Evolutionary conservation across 1,284 basidiomycete species (phyloP), one percentile per base, ranked within the genome.

Genomic region (Moesziomyces sp.): DNA sequence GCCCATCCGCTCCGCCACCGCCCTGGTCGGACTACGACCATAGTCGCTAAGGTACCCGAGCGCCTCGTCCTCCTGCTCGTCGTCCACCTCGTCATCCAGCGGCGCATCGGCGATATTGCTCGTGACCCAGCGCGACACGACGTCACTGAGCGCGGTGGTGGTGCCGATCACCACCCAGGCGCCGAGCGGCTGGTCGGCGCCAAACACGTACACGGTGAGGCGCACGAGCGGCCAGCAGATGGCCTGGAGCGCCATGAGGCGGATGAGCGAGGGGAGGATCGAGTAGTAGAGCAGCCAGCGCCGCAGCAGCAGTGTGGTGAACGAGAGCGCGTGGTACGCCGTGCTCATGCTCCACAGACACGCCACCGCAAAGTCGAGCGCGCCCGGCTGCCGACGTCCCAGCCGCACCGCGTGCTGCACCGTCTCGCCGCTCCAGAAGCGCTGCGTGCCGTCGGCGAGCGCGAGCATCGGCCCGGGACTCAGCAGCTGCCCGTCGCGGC

Each of bases 171-270:
- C 87, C 3, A 92, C 90, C 93, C 93, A 94, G 55, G 89, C 90
- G 3, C 89, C 85, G 14, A 90, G 87, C 0, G 93, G 93, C 11
- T 92, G 87, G 53, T 86, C 85, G 58, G 89, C 87, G 43, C 90
- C 89, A 63, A 93, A 87, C 45, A 92, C 83, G 43, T 86, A 87
- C 21, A 93, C 88, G 1, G 91, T 92, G 38, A 91, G 83, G 64
- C 92, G 91, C 8, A 92, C 93, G 10, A 92, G 90, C 3, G 92
- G 92, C 92, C 93, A 94, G 83, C 92, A 86, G 64, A 93, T 93
- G 9, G 91, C 91, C 84, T 94, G 92, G 1, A 94, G 86, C 0
- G 91, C 92, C 48, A 93, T 87, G 3, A 94, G 89, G 11, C 92
- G 89, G 77, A 94, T 91, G 55, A 94, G 88, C 3, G 92, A 91